Base-by-base conservation (phyloP, 257 asterid genomes). In the Nicotiana benthamiana region DNA sequence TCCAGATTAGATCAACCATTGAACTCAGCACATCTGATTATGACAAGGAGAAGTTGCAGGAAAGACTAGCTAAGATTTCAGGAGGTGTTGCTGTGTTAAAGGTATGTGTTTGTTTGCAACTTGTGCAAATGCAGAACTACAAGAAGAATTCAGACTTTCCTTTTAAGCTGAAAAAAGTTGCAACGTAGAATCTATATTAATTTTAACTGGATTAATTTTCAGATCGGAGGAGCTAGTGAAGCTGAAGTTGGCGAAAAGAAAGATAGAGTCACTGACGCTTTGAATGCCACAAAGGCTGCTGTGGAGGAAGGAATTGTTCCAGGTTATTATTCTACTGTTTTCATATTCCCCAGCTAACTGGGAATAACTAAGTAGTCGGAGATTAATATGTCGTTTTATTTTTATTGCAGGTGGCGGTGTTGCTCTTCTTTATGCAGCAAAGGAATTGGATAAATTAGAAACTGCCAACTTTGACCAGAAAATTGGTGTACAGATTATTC, bases 171-270 rank as follows among this genome's bases (percentile, higher is more conserved):
- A 32, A 78, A 27, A n/a, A 2, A 16, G 30, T 26, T 82, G 62
- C n/a, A 18, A 32, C 4, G 30, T 18, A 16, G 24, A 3, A 48
- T 24, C 16, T 48, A 62, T 26, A 5, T 17, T 28, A 32, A n/a
- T 12, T 8, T 79, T 75, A 51, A 36, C 34, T 80, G 59, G 20
- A 27, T 2, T 56, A 12, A 30, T 36, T 78, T 81, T 78, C 85
- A 95, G 99, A 91, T 95, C 82, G 99, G 99, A 40, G 99, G 99
- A 75, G 98, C 97, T 24, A 95, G 99, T 87, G 99, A 95, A 87
- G 89, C 90, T 4, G 99, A 95, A 83, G 99, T 95, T 81, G 81
- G 98, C 34, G 99, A 95, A 92, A 95, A 90, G 85, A 95, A 95
- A 82, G 99, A 95, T 46, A 88, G 99, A 66, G 99, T 96, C 32